Percentiles rank a stretch among this genome's conserved stretches.
Evolutionary conservation across 108 stramenopile species (phyloP).

Genomic region (Nitzschia sp.): DNA sequence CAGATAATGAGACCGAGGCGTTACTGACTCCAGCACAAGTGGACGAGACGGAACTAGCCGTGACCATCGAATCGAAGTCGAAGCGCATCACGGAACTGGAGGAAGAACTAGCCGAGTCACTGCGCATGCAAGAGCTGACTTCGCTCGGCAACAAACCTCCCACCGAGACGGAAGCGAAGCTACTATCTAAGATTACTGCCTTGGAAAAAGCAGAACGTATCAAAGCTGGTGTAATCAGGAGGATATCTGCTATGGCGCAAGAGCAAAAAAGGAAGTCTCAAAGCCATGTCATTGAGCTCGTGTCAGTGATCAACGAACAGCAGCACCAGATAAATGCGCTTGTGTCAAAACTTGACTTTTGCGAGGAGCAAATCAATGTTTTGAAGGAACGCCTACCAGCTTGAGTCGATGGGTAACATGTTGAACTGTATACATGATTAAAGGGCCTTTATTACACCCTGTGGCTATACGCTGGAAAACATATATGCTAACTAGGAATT

Average conservation of each 20-base stretch:
- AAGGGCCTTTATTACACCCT: too few species aligned
- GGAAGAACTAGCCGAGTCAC: not conserved
- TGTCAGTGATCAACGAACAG: slow-evolving; percentile 8
- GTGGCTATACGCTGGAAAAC: too few species aligned
- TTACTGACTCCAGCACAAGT: not conserved
- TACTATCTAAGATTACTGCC: not conserved
- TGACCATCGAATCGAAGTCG: not conserved
- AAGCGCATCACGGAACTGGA: not conserved
- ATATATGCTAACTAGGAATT: too few species aligned
- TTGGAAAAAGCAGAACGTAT: slow-evolving; percentile 3
- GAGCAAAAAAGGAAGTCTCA: not conserved
- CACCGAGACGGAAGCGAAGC: not conserved
- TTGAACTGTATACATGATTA: too few species aligned
- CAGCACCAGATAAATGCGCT: slow-evolving; percentile 1
- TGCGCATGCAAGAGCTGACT: not conserved
- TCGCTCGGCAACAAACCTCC: not conserved
- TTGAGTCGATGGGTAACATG: too few species aligned
- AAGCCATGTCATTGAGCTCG: not conserved
- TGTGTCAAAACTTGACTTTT: slow-evolving; percentile 15
- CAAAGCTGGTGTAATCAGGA: slow-evolving; percentile 8
- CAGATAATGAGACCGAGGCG: not conserved
- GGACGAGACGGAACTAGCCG: not conserved
- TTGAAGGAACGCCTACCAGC: slow-evolving; percentile 12
- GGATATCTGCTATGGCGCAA: slow-evolving; percentile 6
- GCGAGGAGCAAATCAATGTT: slow-evolving; percentile 1